Evolutionary conservation across 2,329 filamentous ascomycete genomes (phyloP), one percentile per base, ranked within the genome.

Genomic region (Fusarium armeniacum): DNA sequence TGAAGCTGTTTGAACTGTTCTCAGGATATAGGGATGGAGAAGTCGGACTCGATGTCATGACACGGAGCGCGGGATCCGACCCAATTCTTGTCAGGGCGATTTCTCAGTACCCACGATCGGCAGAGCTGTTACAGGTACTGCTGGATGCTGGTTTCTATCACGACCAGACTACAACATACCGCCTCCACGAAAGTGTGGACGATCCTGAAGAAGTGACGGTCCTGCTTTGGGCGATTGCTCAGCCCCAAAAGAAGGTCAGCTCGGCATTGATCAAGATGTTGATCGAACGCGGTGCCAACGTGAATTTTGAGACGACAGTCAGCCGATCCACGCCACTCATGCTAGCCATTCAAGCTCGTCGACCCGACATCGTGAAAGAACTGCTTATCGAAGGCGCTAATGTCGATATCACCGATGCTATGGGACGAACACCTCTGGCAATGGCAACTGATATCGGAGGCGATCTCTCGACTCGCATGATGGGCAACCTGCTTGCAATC

Each of bases 201-300:
- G 84, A 86, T 36, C 79, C 82, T 5, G 89, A 92, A 75, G 78
- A 81, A 12, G 82, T 89, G 45, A 86, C 86, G 3, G 79, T 89
- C 3, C 78, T 91, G 10, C 79, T 85, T 52, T 91, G 89, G 89
- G 84, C 87, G 0, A 80, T 91, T 53, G 78, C 87, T 9, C 88
- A 90, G 66, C 86, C 87, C 0, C 87, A 90, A 67, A 91, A 90
- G 76, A 84, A 84, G 64, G 83, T 91, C 52, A 89, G 87, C 76
- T 87, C 85, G 35, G 76, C 80, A 6, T 78, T 91, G 44, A 85
- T 92, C 58, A 81, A 86, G 65, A 76, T 87, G 49, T 79, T 91
- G 22, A 78, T 91, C n/a, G 78, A 72, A 75, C 82, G 65, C 73
- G 84, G 50, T 47, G 88, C 87, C 55, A 89, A 88, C 50, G 82